Percentiles rank a stretch among this genome's conserved stretches.
phyloP scores from a whole-genome alignment of 345 rosid genomes.

The Ceriops zippeliana region DNA sequence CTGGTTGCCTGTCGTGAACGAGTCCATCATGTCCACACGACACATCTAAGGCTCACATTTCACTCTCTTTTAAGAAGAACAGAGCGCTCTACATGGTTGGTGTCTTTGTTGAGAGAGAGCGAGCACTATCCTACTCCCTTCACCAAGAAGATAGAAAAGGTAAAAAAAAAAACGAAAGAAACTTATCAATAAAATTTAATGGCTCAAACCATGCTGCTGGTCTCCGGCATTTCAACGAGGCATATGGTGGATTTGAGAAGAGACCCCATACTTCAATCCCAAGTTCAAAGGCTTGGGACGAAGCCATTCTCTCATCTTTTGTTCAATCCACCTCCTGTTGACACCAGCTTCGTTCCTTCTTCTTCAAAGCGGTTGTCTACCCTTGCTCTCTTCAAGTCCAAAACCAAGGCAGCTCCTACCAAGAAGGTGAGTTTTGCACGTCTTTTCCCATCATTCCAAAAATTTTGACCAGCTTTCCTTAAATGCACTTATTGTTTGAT shows the following conservation, averaged over 20 bases:
- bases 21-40: slow-evolving; percentile 45
- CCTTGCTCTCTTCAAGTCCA: slow-evolving; percentile 76
- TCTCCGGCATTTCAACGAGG: slow-evolving; percentile 56
- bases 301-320: slow-evolving; percentile 36
- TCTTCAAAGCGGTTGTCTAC: slow-evolving; percentile 29
- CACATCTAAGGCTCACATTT: slow-evolving; percentile 8
- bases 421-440: slow-evolving; percentile 46
- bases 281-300: slow-evolving; percentile 47
- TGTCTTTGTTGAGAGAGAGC: background rate
- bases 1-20: slow-evolving; percentile 41
- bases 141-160: background rate
- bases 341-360: slow-evolving; percentile 22
- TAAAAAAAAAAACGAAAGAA: too few relatives aligned
- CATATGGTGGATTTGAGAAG: slow-evolving; percentile 39
- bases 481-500: background rate
- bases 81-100: background rate
- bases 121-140: background rate
- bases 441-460: background rate
- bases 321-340: slow-evolving; percentile 29
- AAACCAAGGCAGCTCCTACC: slow-evolving; percentile 61
- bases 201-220: slow-evolving; percentile 88
- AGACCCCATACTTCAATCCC: slow-evolving; percentile 50
- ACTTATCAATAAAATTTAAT: slow-evolving; percentile 17
- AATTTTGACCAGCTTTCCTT: background rate
- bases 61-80: background rate